A percentile compares a stretch with the other conserved stretches of the same genome.
phyloP scores from a whole-genome alignment of 352 stramenopile genomes.

The Phytophthora meadii region DNA sequence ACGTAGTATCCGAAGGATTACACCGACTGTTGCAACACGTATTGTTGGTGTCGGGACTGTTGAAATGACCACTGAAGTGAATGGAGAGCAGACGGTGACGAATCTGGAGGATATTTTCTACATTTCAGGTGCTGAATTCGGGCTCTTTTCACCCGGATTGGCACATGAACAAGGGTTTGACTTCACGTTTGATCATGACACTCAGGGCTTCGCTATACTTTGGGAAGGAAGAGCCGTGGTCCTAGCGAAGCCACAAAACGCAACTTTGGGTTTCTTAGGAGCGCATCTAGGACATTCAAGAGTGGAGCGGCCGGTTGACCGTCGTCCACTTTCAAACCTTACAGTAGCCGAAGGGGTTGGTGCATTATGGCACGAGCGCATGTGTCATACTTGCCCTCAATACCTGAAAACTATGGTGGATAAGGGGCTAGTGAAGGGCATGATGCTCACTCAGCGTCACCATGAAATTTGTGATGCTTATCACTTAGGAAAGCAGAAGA shows the following conservation, averaged over 20 bases:
- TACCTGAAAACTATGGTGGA: constrained; percentile 2
- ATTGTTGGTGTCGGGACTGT: constrained; percentile 6
- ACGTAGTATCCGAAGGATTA: not conserved
- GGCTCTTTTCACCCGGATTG: constrained; percentile 5
- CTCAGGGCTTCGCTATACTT: constrained; percentile 5
- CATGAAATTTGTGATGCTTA: constrained; percentile 1
- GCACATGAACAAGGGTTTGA: constrained; percentile 14
- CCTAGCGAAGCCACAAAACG: not conserved
- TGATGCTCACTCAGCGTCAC: constrained; percentile 7
- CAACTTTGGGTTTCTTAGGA: constrained; percentile 7
- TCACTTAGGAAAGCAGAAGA: constrained; percentile 18
- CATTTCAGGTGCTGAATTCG: constrained; percentile 2
- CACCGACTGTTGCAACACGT: not conserved
- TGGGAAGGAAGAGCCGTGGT: not conserved
- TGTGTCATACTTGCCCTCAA: no score
- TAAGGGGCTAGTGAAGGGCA: not conserved
- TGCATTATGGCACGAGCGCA: not conserved
- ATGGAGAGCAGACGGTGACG: constrained; percentile 6
- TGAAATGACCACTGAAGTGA: not conserved
- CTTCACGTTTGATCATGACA: constrained; percentile 1
- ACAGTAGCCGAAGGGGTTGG: not conserved
- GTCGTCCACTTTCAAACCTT: not conserved
- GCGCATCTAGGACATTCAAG: not conserved
- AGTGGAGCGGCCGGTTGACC: not conserved
- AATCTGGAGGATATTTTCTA: constrained; percentile 19